Conservation (phyloP, 306 rosid genomes). For the Sesbania bispinosa region DNA sequence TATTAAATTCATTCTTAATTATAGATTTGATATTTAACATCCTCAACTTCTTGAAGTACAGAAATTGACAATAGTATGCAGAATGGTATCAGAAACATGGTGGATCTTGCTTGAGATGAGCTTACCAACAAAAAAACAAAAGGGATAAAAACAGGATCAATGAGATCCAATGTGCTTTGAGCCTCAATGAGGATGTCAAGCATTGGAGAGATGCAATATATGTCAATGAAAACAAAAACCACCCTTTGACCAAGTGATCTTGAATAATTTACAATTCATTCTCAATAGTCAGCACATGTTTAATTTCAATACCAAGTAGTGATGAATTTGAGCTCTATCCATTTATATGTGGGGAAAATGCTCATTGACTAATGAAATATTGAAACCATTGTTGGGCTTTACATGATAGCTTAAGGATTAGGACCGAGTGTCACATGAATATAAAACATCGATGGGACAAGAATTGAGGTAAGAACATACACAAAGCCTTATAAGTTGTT, state of each 20-base stretch:
- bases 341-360: conserved; percentile 2
- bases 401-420: not conserved
- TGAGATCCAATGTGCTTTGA: not conserved
- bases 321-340: not conserved
- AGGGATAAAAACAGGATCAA: not conserved
- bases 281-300: not conserved
- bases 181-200: conserved; percentile 15
- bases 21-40: conserved; percentile 14
- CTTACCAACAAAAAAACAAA: not conserved
- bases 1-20: not conserved
- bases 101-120: conserved; percentile 15
- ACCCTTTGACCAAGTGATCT: not conserved
- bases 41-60: conserved; percentile 4
- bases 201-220: conserved; percentile 8
- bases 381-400: conserved; percentile 1
- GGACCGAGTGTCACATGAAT: conserved; percentile 1
- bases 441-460: conserved; percentile 6
- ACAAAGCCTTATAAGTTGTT: conserved; percentile 11
- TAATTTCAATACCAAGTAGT: not conserved
- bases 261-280: not conserved
- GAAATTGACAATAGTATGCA: conserved; percentile 9
- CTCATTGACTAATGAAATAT: not conserved
- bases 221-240: not conserved
- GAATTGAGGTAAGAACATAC: not conserved
- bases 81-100: conserved; percentile 16